Evolutionary conservation across 345 rosid genomes (phyloP), one percentile per base, ranked within the genome.

Genomic region (Acer yangbiense): DNA sequence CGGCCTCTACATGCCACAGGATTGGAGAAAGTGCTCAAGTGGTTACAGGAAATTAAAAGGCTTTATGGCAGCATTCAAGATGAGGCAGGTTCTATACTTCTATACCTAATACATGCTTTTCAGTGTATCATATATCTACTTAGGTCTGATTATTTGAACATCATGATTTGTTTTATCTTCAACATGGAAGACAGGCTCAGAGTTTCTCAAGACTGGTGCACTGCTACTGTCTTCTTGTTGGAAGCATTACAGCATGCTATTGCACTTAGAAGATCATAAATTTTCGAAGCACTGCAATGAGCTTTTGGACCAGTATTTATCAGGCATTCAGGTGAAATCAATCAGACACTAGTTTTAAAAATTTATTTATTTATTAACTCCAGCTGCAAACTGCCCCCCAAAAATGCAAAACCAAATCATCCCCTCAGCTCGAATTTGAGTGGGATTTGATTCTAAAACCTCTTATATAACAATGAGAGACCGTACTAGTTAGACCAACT

Each of bases 1-100:
- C 91, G 95, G 80, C 84, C 87, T 65, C 85, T 94, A 79, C 97
- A 94, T 62, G 94, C 97, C 67, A 88, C 88, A 81, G 98, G 98
- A 80, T 76, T 87, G 85, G 89, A 86, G 78, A 85, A 86, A 81
- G 96, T 94, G 79, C 88, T 90, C 77, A 91, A 83, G 85, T 94
- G 98, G 98, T 83, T 92, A 82, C 83, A 84, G 80, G 89, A 87
- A 78, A 79, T 94, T 74, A 83, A 84, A 80, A 82, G 65, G 65
- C 86, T 81, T 68, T 81, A 88, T 81, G 75, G 87, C 78, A 76
- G 58, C 73, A 54, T 82, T 76, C 87, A 79, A 79, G 83, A 85
- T 83, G 95, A 86, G 93, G 91, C 90, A 90, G 94, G 96, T 93
- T 88, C 78, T 81, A 43, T 43, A 43, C 46, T 43, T 43, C 46